Conservation (phyloP, 495 filamentous ascomycete species). For the Aspergillus carlsbadensis region DNA sequence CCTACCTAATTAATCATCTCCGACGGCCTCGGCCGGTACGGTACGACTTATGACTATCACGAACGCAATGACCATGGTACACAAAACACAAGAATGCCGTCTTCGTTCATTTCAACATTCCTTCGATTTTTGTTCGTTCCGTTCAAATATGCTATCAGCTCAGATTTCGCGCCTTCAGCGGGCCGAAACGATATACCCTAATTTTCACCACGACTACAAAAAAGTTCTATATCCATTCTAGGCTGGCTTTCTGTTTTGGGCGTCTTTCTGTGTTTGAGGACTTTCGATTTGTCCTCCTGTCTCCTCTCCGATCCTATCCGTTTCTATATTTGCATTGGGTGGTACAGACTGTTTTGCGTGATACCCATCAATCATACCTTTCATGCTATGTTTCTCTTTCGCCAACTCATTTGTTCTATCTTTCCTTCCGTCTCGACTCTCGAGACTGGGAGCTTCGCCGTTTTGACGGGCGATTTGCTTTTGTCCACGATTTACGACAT, state of each 20-base stretch:
- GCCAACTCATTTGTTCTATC: too few species aligned
- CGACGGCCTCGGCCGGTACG: slow-evolving; percentile 6
- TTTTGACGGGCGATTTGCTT: slow-evolving; percentile 3
- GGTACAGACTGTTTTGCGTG: slow-evolving; percentile 15
- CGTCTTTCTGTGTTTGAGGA: neutral
- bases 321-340: slow-evolving; percentile 12
- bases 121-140: neutral
- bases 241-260: too few species aligned
- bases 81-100: slow-evolving; percentile 1
- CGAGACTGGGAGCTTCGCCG: too few species aligned
- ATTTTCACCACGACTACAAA: neutral
- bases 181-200: neutral
- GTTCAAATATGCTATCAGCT: neutral
- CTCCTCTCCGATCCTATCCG: neutral
- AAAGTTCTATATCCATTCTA: neutral
- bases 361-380: slow-evolving; percentile 19
- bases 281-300: neutral
- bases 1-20: neutral
- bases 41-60: slow-evolving; percentile 14
- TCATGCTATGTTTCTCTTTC: neutral
- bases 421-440: neutral
- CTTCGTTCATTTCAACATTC: neutral
- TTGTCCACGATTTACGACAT: slow-evolving; percentile 9
- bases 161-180: too few species aligned
- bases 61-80: slow-evolving; percentile 13